A percentile compares a stretch with the other conserved stretches of the same genome.
These are phyloP conservation scores for Actinomucor elegans DNA, from an alignment of 371 early-diverging fungal genomes.

Conservation along the genomic window DNA sequence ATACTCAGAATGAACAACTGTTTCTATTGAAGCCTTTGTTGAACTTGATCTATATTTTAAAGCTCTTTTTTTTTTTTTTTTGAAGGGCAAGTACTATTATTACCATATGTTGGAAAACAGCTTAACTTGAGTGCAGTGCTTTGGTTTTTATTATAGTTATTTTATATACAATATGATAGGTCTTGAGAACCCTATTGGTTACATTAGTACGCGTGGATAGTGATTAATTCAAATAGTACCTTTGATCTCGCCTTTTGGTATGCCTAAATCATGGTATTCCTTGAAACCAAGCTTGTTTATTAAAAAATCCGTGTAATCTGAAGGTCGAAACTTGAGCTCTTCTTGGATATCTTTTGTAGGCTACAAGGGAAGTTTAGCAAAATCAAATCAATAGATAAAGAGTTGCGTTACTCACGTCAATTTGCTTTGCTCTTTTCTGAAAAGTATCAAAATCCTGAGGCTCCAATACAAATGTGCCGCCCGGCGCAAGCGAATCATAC, in stretches of 20 bases:
- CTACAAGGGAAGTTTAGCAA: neutral
- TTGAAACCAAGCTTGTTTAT: slow-evolving; percentile 34
- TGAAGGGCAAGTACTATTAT: too few relatives aligned
- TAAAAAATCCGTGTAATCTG: slow-evolving; percentile 35
- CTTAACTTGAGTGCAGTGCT: too few relatives aligned
- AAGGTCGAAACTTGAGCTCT: slow-evolving; percentile 30
- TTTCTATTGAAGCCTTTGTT: too few relatives aligned
- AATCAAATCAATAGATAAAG: neutral
- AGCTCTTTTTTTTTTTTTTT: too few relatives aligned
- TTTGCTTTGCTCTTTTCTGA: slow-evolving; percentile 42
- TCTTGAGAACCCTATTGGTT: neutral
- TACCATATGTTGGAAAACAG: too few relatives aligned
- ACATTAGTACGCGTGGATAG: neutral
- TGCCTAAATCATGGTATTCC: slow-evolving; percentile 14
- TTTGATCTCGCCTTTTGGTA: slow-evolving; percentile 22
- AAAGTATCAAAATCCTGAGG: slow-evolving; percentile 66
- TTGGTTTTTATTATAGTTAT: too few relatives aligned
- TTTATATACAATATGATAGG: neutral
- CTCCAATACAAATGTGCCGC: slow-evolving; percentile 76
- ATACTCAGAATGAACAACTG: too few relatives aligned
- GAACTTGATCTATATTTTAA: too few relatives aligned
- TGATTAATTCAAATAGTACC: slow-evolving; percentile 11
- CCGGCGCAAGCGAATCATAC: slow-evolving; percentile 52
- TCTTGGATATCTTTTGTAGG: slow-evolving; percentile 18
- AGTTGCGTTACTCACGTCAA: slow-evolving; percentile 25